phyloP scores from a whole-genome alignment of 352 stramenopile genomes.

The Pelagophyceae sp. region DNA sequence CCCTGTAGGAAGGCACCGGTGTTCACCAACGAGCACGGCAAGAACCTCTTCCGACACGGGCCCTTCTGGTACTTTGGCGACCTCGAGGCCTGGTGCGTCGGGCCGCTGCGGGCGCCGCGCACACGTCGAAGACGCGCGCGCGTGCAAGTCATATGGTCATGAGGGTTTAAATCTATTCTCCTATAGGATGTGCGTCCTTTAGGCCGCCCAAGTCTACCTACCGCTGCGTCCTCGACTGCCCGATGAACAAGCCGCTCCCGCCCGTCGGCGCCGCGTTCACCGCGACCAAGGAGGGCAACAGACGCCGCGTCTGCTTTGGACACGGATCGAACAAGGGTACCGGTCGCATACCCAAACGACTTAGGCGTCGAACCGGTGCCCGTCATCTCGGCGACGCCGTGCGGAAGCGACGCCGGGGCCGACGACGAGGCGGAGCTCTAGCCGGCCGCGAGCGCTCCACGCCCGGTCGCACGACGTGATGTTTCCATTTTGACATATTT shows the following conservation, averaged over 20 bases:
- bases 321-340: no score
- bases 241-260: background rate
- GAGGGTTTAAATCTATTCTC: no score
- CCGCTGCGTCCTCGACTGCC: conserved; percentile 5
- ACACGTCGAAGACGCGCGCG: no score
- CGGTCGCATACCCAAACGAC: no score
- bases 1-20: no score
- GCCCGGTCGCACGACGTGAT: no score
- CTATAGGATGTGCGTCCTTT: background rate
- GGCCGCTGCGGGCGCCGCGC: no score
- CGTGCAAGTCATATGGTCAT: no score
- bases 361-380: background rate
- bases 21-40: conserved; percentile 6
- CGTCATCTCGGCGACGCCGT: background rate
- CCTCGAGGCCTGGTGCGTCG: background rate
- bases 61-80: conserved; percentile 8
- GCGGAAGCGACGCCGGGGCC: background rate
- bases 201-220: background rate
- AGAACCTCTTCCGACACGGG: background rate
- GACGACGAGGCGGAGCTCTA: no score
- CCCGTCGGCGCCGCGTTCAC: background rate
- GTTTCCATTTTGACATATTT: no score
- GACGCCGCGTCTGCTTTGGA: no score
- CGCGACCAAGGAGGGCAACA: background rate
- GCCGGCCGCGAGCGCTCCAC: no score